Base-by-base conservation (phyloP, 1,284 basidiomycete genomes). In the Leucoagaricus sp. region DNA sequence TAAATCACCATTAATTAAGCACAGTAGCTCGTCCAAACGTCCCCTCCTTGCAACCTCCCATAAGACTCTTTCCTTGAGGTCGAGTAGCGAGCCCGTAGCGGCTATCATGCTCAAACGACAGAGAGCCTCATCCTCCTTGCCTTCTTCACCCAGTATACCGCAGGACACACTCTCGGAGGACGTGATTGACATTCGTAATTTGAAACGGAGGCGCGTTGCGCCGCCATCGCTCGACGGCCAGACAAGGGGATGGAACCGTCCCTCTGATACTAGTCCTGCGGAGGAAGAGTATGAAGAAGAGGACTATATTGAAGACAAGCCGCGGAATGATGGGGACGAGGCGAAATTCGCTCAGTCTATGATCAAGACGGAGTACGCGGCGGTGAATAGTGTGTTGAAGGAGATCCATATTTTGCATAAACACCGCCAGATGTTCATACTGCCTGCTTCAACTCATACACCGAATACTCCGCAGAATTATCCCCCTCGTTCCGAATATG, bases 391-490 rank as follows among this genome's bases (percentile, higher is more conserved):
- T 47, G 69, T 88, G 54, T 77, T 91, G 23, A 82, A 86, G 59
- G 84, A 89, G 63, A 69, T 91, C 45, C 89, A 90, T 63, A 76
- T 82, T 34, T 76, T 85, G 26, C 78, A 87, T 61, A 80, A 86
- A 56, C 85, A 87, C 63, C 78, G 86, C 42, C 69, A 81, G 23
- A 54, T 82, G 19, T 81, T 82, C 63, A 64, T 77, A 5, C 64
- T 69, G 9, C 53, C 71, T 19, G 28, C 21, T 19, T 40, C 7
- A 10, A 13, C 26, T n/a, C 38, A 28, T 8, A n/a, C n/a, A n/a
- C 19, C 38, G 19, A 26, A 31, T 15, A 13, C 21, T 15, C 12
- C 23, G n/a, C 61, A 61, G 31, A 58, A n/a, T 41, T 57, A 17
- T 46, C 59, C 28, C 55, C 54, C 49, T 45, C 40, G 29, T 26